Conservation (phyloP, 2,329 filamentous ascomycete genomes). For the Neofusicoccum kwambonambiense region DNA sequence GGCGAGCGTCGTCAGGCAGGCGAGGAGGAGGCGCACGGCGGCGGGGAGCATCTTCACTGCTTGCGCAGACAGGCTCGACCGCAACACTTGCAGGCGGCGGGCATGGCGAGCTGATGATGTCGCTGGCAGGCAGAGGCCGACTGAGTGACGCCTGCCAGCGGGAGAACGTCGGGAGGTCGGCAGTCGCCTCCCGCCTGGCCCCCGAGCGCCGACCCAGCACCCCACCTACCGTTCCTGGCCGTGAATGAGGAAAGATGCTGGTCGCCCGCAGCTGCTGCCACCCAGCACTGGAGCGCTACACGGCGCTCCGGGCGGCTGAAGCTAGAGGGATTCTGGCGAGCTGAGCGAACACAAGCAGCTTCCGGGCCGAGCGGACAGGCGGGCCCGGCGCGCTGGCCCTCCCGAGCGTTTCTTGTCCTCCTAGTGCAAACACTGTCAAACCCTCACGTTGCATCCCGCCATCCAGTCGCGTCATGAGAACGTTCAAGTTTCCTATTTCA, state of each 20-base stretch:
- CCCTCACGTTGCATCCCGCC: not conserved
- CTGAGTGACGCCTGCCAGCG: not conserved
- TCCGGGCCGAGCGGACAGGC: no score
- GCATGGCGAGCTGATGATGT: constrained; percentile 14
- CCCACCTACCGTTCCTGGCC: no score
- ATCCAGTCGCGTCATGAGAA: not conserved
- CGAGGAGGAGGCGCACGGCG: not conserved
- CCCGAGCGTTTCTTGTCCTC: not conserved
- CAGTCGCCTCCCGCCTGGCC: no score
- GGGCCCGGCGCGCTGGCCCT: not conserved
- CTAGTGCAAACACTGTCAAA: not conserved
- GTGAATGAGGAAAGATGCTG: no score
- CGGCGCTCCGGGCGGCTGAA: no score
- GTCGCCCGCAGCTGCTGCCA: no score
- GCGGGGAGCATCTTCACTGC: constrained; percentile 16
- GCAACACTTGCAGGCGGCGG: constrained; percentile 11
- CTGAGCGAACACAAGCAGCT: no score
- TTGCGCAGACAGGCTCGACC: constrained; percentile 17
- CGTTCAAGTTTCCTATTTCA: not conserved
- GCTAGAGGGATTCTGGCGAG: no score
- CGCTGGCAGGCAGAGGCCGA: not conserved
- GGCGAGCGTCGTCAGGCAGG: not conserved
- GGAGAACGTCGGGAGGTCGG: not conserved
- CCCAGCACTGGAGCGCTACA: no score
- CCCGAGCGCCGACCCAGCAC: no score